Percentiles rank a stretch among this genome's conserved stretches.
Evolutionary conservation across 108 stramenopile genomes (phyloP).

Genomic region (Fistulifera pelliculosa): DNA sequence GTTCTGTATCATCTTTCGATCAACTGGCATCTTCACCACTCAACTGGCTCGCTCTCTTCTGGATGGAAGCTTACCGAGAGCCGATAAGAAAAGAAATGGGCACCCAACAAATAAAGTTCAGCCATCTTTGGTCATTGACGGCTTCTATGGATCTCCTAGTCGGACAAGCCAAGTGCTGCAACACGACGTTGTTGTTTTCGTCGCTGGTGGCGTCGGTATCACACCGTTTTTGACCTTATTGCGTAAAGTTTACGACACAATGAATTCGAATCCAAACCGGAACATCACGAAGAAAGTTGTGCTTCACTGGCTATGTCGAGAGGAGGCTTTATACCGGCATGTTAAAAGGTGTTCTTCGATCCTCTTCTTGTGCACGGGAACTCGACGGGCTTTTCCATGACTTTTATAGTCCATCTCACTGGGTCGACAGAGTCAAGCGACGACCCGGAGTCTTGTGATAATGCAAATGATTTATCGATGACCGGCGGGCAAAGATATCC

Average conservation of each 20-base stretch:
- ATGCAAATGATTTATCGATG: not conserved
- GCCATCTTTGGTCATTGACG: constrained; percentile 28
- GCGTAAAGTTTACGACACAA: constrained; percentile 3
- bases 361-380: not conserved
- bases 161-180: constrained; percentile 21
- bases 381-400: not conserved
- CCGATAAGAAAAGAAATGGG: constrained; percentile 7
- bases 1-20: constrained; percentile 37
- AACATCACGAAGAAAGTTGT: constrained; percentile 10
- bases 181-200: constrained; percentile 34
- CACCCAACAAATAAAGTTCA: not conserved
- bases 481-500: not conserved
- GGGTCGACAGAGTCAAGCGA: not conserved
- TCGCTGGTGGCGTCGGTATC: constrained; percentile 58
- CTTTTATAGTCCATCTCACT: not conserved
- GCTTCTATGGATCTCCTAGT: constrained; percentile 24
- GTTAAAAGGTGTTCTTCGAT: constrained; percentile 4
- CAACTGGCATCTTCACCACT: constrained; percentile 28
- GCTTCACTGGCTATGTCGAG: constrained; percentile 60
- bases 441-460: too few relatives aligned
- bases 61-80: not conserved
- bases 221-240: constrained; percentile 40
- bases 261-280: not conserved
- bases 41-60: constrained; percentile 2
- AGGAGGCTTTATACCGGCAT: constrained; percentile 29